Evolutionary conservation across 148 eudicot genomes (phyloP), one percentile per base, ranked within the genome.

Genomic region (Diospyros lotus): DNA sequence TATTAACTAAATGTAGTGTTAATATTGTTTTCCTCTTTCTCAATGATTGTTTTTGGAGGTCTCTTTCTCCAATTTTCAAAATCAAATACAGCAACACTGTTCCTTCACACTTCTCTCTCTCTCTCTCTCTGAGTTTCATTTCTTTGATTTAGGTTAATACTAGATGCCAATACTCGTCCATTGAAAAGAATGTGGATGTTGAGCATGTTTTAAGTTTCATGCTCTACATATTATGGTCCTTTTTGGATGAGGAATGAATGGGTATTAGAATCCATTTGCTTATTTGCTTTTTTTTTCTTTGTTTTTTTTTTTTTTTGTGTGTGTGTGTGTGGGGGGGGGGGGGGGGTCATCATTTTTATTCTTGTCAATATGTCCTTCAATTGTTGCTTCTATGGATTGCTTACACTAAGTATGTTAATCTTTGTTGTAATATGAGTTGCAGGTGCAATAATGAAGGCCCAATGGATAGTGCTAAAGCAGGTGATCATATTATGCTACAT

Each of bases 401-500:
- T 51, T 53, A 40, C 14, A 17, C 7, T 13, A 17, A 18, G 14
- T 13, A 11, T 61, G 7, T 41, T 65, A 11, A 15, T 64, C 14
- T 51, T 8, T 53, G 45, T 5, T 45, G 18, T 67, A 18, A 43
- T 44, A 60, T 75, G 68, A 62, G 53, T 79, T 82, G 76, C 86
- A 89, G 93, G 88, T 28, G 63, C 78, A 68, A 41, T 81, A 5
- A 68, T 43, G 63, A 75, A 78, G 70, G 54, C 68, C 73, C 82
- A 62, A 28, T 65, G 83, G 82, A 44, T 63, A 50, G 66, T 79
- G 73, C 68, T 83, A 56, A 77, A 79, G 76, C 84, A 77, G 74
- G 69, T 91, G 79, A 61, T 91, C 41, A 68, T 89, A 72, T 73
- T 89, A 48, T 83, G 68, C 58, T 80, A 58, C 73, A 53, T 80